These are phyloP conservation scores for Rubus idaeus DNA, from an alignment of 306 rosid species.

Conservation along the genomic window DNA sequence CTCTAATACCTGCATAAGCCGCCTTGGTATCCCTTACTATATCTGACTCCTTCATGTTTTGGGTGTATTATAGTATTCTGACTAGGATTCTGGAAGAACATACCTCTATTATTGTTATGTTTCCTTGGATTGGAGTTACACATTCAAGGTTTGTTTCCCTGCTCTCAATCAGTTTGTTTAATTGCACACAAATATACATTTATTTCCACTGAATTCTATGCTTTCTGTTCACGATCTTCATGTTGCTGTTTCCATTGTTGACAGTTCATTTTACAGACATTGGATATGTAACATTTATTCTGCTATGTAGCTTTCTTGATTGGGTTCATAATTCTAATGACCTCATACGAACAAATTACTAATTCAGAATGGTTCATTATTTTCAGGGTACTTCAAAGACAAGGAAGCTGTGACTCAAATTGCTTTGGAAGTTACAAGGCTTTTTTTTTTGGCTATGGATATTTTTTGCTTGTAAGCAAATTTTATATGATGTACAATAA, in stretches of 20 bases:
- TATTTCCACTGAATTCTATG: not conserved
- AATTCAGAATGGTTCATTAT: too few species aligned
- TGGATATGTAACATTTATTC: not conserved
- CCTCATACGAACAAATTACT: not conserved
- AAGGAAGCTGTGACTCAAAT: too few species aligned
- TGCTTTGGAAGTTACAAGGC: too few species aligned
- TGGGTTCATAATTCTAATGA: not conserved
- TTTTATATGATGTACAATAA: too few species aligned
- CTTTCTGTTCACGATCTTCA: not conserved
- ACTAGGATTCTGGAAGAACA: slow-evolving; percentile 60
- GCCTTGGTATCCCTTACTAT: not conserved
- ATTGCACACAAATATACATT: not conserved
- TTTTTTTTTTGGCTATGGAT: too few species aligned
- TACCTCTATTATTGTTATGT: slow-evolving; percentile 57
- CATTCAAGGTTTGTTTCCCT: slow-evolving; percentile 59
- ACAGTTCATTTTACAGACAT: not conserved
- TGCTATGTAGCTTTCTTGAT: not conserved
- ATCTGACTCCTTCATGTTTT: slow-evolving; percentile 11
- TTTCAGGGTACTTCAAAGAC: too few species aligned
- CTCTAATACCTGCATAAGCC: not conserved
- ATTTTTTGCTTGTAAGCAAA: too few species aligned
- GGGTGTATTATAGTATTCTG: slow-evolving; percentile 43
- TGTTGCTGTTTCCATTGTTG: slow-evolving; percentile 1
- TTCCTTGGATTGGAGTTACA: slow-evolving; percentile 43
- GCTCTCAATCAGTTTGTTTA: not conserved